Base-by-base conservation (phyloP, 2,329 filamentous ascomycete species). In the Magnaporthiopsis incrustans region DNA sequence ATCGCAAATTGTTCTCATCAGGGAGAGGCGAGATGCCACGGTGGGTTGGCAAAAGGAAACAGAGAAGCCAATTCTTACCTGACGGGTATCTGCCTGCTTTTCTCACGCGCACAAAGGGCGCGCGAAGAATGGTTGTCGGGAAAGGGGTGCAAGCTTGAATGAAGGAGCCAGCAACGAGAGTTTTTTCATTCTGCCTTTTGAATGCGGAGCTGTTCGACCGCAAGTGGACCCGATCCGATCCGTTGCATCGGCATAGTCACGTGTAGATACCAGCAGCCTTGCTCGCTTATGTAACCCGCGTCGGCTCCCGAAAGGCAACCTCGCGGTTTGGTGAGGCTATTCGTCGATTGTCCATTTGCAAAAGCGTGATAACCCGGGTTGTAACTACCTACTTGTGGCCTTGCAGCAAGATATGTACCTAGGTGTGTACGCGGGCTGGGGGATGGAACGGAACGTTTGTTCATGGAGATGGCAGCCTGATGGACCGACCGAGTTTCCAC, bases 1-100 rank as follows among this genome's bases (percentile, higher is more conserved):
- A 91, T 92, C 91, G 91, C 91, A 95, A 95, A 95, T 95, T 95
- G 91, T 89, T 68, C 80, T 87, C 90, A 93, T 94, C 91, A 91
- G 56, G n/a, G 18, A 30, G 27, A 53, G 38, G 22, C 44, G 11
- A 27, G 35, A 27, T 30, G 10, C 35, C n/a, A 22, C 11, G 6
- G 27, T 38, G n/a, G 14, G 4, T 38, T 38, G 35, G 35, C 3
- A 38, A 15, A 38, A 38, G 1, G 14, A 18, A 6, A 50, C n/a
- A 2, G 4, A 22, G n/a, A n/a, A 53, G 10, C 2, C 2, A 4
- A 3, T 53, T n/a, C 44, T n/a, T 53, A 53, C 44, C 44, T 53
- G 44, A 11, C 44, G n/a, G 7, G 18, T 22, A n/a, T 53, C 18
- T 10, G 44, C 7, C 22, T 22, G 44, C 22, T 14, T 53, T n/a